These are phyloP conservation scores for Calonectria hawksworthii DNA, from an alignment of 2,329 filamentous ascomycete genomes.

Conservation along the genomic window DNA sequence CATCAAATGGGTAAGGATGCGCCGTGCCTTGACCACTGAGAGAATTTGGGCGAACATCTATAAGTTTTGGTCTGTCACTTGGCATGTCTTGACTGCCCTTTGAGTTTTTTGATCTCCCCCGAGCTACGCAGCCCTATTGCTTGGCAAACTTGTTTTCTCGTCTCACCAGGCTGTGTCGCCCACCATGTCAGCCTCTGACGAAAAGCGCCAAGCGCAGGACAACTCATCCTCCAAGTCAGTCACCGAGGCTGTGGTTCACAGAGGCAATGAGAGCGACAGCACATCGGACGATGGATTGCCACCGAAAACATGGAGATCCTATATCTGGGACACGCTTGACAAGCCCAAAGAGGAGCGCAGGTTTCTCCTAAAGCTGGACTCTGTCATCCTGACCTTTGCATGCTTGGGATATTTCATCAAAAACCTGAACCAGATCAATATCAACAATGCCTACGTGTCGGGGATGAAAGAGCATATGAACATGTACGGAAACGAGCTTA, in stretches of 20 bases:
- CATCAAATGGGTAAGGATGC: constrained; percentile 17
- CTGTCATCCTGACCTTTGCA: constrained; percentile 54
- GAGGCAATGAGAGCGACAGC: constrained; percentile 27
- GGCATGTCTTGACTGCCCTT: neutral
- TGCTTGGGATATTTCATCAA: constrained; percentile 57
- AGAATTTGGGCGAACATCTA: neutral
- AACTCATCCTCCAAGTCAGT: constrained; percentile 24
- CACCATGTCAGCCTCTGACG: constrained; percentile 20
- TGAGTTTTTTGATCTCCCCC: neutral
- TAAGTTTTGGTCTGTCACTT: neutral
- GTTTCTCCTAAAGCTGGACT: constrained; percentile 60
- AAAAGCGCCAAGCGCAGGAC: constrained; percentile 16
- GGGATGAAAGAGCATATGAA: constrained; percentile 66
- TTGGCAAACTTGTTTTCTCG: neutral
- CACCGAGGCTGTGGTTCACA: constrained; percentile 15
- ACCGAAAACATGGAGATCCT: constrained; percentile 61
- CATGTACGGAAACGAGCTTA: constrained; percentile 61
- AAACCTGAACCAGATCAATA: constrained; percentile 52
- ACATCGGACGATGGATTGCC: constrained; percentile 38
- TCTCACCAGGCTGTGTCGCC: neutral
- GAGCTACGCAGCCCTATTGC: neutral
- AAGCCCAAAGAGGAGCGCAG: constrained; percentile 56
- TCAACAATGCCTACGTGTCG: constrained; percentile 57
- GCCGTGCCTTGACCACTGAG: neutral
- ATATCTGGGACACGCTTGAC: constrained; percentile 64